phyloP scores from a whole-genome alignment of 495 filamentous ascomycete genomes.

The Xylaria curta region DNA sequence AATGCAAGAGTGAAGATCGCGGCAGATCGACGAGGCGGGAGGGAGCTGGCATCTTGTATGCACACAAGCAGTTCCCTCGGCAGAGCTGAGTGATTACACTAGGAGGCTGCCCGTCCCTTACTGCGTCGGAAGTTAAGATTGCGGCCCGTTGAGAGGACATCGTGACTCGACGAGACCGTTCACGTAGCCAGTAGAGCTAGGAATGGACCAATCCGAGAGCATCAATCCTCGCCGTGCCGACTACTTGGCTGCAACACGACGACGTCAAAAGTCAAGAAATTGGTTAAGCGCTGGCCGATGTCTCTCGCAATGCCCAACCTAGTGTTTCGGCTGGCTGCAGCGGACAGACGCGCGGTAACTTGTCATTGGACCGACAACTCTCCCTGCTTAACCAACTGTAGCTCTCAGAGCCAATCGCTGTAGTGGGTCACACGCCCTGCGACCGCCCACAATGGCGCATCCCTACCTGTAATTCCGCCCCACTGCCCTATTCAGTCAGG shows the following conservation, averaged over 20 bases:
- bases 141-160: conserved; percentile 35
- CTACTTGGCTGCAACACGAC: conserved; percentile 1
- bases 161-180: conserved; percentile 28
- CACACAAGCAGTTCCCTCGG: conserved; percentile 9
- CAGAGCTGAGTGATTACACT: not conserved
- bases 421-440: conserved; percentile 29
- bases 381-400: conserved; percentile 21
- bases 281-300: conserved; percentile 37
- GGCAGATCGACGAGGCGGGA: conserved; percentile 22
- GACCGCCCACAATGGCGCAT: conserved; percentile 22
- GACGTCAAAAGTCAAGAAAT: conserved; percentile 11
- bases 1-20: conserved; percentile 31
- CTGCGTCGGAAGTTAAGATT: conserved; percentile 34
- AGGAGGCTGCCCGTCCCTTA: conserved; percentile 27
- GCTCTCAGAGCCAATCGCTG: conserved; percentile 35
- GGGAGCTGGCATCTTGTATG: conserved; percentile 38
- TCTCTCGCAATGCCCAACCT: conserved; percentile 13
- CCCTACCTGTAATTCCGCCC: not conserved
- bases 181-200: conserved; percentile 15
- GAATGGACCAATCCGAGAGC: conserved; percentile 28
- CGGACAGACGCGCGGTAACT: conserved; percentile 37
- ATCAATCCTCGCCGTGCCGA: not conserved
- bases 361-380: conserved; percentile 33
- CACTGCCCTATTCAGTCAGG: not conserved
- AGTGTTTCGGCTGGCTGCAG: conserved; percentile 33